A percentile compares a stretch with the other conserved stretches of the same genome.
Evolutionary conservation across 164 flowering plant genomes (phyloP).

Genomic region (Vitis riparia): DNA sequence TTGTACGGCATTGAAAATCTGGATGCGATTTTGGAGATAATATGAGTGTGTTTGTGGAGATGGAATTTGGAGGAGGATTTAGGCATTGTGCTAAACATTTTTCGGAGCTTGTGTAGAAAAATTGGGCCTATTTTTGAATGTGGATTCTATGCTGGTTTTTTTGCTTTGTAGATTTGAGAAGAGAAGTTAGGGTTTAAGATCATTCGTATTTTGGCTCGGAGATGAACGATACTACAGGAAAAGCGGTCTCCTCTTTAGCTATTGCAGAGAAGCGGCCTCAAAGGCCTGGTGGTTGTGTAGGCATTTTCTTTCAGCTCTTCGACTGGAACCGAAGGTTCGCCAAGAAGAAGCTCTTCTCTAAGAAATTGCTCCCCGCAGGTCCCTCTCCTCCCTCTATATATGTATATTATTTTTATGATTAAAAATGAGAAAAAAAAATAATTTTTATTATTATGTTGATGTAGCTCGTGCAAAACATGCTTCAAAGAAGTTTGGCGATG

Average conservation of each 20-base stretch:
- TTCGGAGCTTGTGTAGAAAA: background rate
- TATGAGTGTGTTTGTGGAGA: background rate
- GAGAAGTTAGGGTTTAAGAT: background rate
- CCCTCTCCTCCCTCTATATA: background rate
- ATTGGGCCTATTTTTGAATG: background rate
- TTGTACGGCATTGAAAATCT: background rate
- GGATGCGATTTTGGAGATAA: background rate
- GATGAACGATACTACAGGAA: conserved; percentile 40
- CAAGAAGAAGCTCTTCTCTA: conserved; percentile 81
- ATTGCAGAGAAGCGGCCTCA: conserved; percentile 67
- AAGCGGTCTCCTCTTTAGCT: conserved; percentile 46
- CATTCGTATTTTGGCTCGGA: background rate
- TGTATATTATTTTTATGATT: background rate
- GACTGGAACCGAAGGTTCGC: conserved; percentile 88
- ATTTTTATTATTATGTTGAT: conserved; percentile 10
- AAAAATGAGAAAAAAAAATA: background rate
- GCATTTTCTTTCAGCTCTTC: conserved; percentile 86
- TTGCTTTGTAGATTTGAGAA: background rate
- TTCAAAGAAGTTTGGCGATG: conserved; percentile 71
- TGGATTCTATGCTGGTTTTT: background rate
- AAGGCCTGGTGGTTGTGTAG: conserved; percentile 82
- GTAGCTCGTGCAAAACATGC: conserved; percentile 54
- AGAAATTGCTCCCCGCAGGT: conserved; percentile 76
- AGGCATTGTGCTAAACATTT: background rate
- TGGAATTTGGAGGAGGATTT: no score